Conservation (phyloP, 1,284 basidiomycete species). For the Trametes hirsuta region DNA sequence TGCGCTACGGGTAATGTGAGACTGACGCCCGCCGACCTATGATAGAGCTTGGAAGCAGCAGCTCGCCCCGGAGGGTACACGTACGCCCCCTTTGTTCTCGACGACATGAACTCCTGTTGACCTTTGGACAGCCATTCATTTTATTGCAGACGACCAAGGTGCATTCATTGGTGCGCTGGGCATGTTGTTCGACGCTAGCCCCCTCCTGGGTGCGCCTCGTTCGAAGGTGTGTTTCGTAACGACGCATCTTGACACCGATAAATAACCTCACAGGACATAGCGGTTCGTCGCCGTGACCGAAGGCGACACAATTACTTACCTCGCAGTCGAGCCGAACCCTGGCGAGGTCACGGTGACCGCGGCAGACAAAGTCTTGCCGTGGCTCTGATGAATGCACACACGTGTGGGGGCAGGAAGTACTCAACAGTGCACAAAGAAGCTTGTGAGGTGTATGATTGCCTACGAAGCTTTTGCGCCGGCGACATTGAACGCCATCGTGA, state of each 20-base stretch:
- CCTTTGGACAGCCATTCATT: slow-evolving; percentile 49
- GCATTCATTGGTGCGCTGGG: slow-evolving; percentile 61
- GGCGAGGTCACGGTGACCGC: slow-evolving; percentile 58
- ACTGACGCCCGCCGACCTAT: background rate
- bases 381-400: slow-evolving; percentile 37
- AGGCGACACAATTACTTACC: slow-evolving; percentile 53
- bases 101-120: background rate
- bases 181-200: slow-evolving; percentile 65
- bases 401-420: too few species aligned
- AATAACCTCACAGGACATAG: slow-evolving; percentile 34
- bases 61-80: slow-evolving; percentile 55
- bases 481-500: too few species aligned
- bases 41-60: slow-evolving; percentile 72
- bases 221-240: slow-evolving; percentile 55
- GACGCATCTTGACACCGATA: too few species aligned
- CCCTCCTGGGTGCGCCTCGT: slow-evolving; percentile 63
- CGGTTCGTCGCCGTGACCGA: slow-evolving; percentile 63
- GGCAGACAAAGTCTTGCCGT: slow-evolving; percentile 60
- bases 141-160: slow-evolving; percentile 72
- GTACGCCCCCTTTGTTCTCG: slow-evolving; percentile 39
- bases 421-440: too few species aligned
- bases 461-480: too few species aligned
- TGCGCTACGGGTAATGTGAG: background rate
- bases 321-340: slow-evolving; percentile 64
- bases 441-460: too few species aligned